A percentile compares a stretch with the other conserved stretches of the same genome.
These are phyloP conservation scores for Komagataella populi DNA, from an alignment of 805 yeast species.

Conservation along the genomic window DNA sequence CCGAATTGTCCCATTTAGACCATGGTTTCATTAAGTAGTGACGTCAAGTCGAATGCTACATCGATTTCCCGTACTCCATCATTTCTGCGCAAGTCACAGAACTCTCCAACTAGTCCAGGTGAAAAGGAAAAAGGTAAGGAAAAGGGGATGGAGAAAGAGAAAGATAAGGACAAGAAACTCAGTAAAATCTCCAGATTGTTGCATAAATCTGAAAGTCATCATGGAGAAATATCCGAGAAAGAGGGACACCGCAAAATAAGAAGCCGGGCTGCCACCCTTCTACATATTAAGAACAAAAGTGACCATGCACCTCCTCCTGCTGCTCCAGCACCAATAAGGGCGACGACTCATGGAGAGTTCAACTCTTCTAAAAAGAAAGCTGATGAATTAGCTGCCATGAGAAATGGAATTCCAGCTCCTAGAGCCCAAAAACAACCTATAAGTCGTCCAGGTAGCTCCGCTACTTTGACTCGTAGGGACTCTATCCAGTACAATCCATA, in stretches of 20 bases:
- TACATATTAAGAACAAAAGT: neutral
- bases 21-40: neutral
- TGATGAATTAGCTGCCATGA: neutral
- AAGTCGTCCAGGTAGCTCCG: neutral
- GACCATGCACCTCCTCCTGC: neutral
- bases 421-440: neutral
- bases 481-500: neutral
- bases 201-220: neutral
- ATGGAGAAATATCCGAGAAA: neutral
- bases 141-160: neutral
- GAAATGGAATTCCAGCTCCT: neutral
- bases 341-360: neutral
- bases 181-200: neutral
- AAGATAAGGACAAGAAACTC: neutral
- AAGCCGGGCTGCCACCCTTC: neutral
- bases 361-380: neutral
- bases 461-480: neutral
- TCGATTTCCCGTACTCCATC: neutral
- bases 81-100: neutral
- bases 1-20: neutral
- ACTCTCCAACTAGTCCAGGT: neutral
- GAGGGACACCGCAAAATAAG: neutral
- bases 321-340: neutral
- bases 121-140: neutral
- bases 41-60: neutral